Evolutionary conservation across 2,329 filamentous ascomycete genomes (phyloP).

Genomic region (Penicillium sp.): DNA sequence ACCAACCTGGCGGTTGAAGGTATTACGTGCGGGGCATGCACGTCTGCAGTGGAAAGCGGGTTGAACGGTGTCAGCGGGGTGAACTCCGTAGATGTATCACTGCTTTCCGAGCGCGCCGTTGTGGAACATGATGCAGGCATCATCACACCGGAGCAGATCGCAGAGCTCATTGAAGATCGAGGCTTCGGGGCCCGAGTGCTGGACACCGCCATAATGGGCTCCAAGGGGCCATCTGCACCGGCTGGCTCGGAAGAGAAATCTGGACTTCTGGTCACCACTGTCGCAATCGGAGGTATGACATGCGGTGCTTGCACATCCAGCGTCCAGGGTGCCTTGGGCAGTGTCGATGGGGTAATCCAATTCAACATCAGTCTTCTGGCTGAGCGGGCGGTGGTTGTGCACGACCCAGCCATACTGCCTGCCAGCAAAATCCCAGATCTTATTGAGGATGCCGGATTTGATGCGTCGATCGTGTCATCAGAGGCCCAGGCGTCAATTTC

Average conservation of each 20-base stretch:
- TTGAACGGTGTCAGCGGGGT: conserved; percentile 74
- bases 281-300: conserved; percentile 95
- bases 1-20: conserved; percentile 79
- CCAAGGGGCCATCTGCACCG: conserved; percentile 33
- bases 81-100: conserved; percentile 74
- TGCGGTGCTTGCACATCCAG: conserved; percentile 95
- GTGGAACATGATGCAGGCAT: conserved; percentile 70
- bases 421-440: conserved; percentile 74
- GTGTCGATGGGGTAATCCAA: conserved; percentile 72
- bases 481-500: conserved; percentile 59
- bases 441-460: conserved; percentile 89
- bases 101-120: conserved; percentile 81
- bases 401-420: conserved; percentile 70
- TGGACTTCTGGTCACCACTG: conserved; percentile 67
- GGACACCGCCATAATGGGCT: conserved; percentile 59
- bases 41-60: conserved; percentile 77
- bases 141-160: conserved; percentile 55
- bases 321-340: conserved; percentile 77
- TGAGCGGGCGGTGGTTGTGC: conserved; percentile 83
- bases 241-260: conserved; percentile 35
- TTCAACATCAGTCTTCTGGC: conserved; percentile 96
- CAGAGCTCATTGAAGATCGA: conserved; percentile 62
- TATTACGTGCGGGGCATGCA: conserved; percentile 91
- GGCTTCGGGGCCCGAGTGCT: conserved; percentile 80
- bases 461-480: conserved; percentile 77